Evolutionary conservation across 768 basidiomycete species (phyloP).

Genomic region (Pleurotus tuber-regium): DNA sequence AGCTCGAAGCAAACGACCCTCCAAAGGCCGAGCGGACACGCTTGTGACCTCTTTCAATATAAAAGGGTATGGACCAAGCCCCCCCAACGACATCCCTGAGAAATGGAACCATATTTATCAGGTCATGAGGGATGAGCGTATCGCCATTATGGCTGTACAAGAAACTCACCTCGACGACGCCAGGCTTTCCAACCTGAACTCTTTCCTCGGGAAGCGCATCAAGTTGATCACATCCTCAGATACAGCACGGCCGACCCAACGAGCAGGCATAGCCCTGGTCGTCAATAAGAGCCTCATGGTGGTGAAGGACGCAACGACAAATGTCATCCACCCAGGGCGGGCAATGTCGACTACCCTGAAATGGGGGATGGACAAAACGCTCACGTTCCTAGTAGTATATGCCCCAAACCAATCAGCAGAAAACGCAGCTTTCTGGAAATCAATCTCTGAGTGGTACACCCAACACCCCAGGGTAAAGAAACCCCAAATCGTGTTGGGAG

Average conservation of each 20-base stretch:
- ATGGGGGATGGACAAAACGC: not conserved
- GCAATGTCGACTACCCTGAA: not conserved
- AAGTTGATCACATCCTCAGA: not conserved
- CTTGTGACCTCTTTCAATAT: not conserved
- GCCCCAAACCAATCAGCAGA: slow-evolving; percentile 27
- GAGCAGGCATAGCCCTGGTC: not conserved
- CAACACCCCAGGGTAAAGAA: not conserved
- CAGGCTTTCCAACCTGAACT: not conserved
- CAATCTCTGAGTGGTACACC: not conserved
- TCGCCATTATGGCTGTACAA: not conserved
- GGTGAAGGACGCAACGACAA: not conserved
- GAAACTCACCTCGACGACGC: not conserved
- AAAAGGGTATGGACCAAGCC: not conserved
- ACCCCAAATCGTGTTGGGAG: not conserved
- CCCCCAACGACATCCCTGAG: not conserved
- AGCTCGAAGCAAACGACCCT: too few species aligned
- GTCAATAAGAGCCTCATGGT: not conserved
- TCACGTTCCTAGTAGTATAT: slow-evolving; percentile 29
- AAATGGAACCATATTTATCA: not conserved
- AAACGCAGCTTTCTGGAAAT: slow-evolving; percentile 25
- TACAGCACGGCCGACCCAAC: not conserved
- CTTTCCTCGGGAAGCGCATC: not conserved
- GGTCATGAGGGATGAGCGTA: not conserved
- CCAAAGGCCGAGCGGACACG: too few species aligned
- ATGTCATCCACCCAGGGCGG: not conserved